These are phyloP conservation scores for Cryptococcus maquisensis DNA, from an alignment of 1,284 basidiomycete species.

Conservation along the genomic window DNA sequence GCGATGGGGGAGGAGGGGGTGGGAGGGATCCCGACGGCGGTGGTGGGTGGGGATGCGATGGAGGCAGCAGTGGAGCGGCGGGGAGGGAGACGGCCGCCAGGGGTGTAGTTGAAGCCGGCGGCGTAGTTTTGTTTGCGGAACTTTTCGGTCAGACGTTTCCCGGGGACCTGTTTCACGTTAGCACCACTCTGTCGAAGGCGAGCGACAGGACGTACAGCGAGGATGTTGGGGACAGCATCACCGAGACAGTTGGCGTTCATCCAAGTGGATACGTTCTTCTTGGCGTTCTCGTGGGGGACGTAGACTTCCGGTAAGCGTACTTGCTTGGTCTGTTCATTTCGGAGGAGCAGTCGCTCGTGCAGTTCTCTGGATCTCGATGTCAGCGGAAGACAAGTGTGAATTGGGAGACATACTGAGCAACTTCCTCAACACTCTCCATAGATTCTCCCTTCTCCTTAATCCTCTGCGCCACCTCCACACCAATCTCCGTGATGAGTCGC, in stretches of 20 bases:
- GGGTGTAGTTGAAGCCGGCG: slow-evolving; percentile 53
- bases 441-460: slow-evolving; percentile 69
- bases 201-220: slow-evolving; percentile 59
- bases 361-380: slow-evolving; percentile 50
- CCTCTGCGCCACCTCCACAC: slow-evolving; percentile 84
- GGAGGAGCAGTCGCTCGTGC: slow-evolving; percentile 81
- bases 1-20: slow-evolving; percentile 37
- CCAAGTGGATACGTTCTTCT: slow-evolving; percentile 87
- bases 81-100: slow-evolving; percentile 54
- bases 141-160: slow-evolving; percentile 89
- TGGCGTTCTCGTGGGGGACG: slow-evolving; percentile 77
- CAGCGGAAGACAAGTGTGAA: neutral
- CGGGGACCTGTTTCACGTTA: slow-evolving; percentile 61
- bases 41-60: slow-evolving; percentile 32
- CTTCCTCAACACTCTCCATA: slow-evolving; percentile 86
- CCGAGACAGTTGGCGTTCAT: slow-evolving; percentile 66
- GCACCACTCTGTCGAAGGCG: neutral
- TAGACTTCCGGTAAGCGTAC: slow-evolving; percentile 96
- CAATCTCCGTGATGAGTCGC: slow-evolving; percentile 82
- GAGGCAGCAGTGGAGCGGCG: slow-evolving; percentile 46
- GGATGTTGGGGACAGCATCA: slow-evolving; percentile 72
- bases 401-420: slow-evolving; percentile 56
- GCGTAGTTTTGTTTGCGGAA: slow-evolving; percentile 54
- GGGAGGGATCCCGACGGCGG: slow-evolving; percentile 37
- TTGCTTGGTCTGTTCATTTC: slow-evolving; percentile 96